Conservation (phyloP, 192 early-diverging fungal genomes). For the Endogone sp. region DNA sequence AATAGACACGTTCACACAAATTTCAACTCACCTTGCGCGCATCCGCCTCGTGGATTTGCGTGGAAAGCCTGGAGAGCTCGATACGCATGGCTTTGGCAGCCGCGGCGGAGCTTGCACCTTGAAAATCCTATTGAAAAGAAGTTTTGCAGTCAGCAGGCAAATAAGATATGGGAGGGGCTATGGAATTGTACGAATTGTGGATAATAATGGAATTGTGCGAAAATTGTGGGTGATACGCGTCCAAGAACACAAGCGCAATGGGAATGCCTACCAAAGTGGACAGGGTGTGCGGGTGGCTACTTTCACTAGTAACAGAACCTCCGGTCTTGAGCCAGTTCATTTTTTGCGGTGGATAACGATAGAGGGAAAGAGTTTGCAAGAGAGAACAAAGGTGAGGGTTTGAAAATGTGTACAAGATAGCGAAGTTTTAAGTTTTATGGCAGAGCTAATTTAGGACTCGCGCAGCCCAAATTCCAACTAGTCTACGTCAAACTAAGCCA, state of each 20-base stretch:
- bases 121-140: constrained; percentile 42
- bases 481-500: too few species aligned
- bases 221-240: too few species aligned
- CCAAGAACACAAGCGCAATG: neutral
- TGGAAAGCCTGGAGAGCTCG: constrained; percentile 65
- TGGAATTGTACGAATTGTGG: neutral
- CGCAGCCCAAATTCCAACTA: too few species aligned
- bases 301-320: constrained; percentile 16
- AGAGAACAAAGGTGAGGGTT: too few species aligned
- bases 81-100: constrained; percentile 73
- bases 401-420: too few species aligned
- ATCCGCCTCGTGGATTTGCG: constrained; percentile 49
- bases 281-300: constrained; percentile 46
- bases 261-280: constrained; percentile 42
- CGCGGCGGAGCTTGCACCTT: constrained; percentile 51
- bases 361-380: too few species aligned
- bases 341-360: too few species aligned
- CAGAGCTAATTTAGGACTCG: too few species aligned
- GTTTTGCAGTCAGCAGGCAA: neutral
- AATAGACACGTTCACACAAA: constrained; percentile 24
- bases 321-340: neutral
- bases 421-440: too few species aligned
- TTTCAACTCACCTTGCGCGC: constrained; percentile 52
- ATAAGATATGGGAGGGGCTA: neutral
- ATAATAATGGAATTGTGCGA: neutral